Base-by-base conservation (phyloP, 768 basidiomycete genomes). In the Cystobasidium tubakii region DNA sequence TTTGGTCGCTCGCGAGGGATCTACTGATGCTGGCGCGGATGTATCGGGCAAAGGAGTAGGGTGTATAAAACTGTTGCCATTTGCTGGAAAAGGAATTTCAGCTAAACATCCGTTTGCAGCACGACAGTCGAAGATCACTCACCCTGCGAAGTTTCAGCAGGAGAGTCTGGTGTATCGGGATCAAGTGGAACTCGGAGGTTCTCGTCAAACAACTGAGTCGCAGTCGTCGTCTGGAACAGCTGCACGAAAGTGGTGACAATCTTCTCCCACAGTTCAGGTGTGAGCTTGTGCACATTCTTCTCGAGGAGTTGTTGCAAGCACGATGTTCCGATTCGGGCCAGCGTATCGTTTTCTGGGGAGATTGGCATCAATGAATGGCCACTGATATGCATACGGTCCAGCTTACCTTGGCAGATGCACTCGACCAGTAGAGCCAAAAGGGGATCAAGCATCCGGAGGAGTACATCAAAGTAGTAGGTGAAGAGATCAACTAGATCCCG, bases 191-290 rank as follows among this genome's bases (percentile, higher is more conserved):
- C 36, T n/a, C 93, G 87, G 57, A 99, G 83, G 67, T 84, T 88
- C 71, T 95, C 92, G 77, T 99, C 95, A 79, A 98, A 98, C 4
- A 99, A 83, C 79, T 98, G 94, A 82, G 95, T 90, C 0, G 96
- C 96, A 0, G 94, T 98, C 0, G 96, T 99, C 1, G 92, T 97
- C 79, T 89, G 86, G 87, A 97, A 99, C n/a, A 99, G 84, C 80
- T 90, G 90, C 46, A 96, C 90, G 77, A 99, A 98, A 0, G 94
- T 92, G 12, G 89, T 87, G 1, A 92, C 88, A 23, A 98, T 89
- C 42, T 87, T 86, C 81, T 95, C 93, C 96, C 96, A 99, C 71
- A 88, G 88, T 21, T 86, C 83, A 0, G 89, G 81, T 77, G 88
- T 90, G 36, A 99, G 85, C 81, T 93, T 97, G 73, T 84, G 84